Base-by-base conservation (phyloP, 139 green algal species). In the Chlamydomonas schloesseri region DNA sequence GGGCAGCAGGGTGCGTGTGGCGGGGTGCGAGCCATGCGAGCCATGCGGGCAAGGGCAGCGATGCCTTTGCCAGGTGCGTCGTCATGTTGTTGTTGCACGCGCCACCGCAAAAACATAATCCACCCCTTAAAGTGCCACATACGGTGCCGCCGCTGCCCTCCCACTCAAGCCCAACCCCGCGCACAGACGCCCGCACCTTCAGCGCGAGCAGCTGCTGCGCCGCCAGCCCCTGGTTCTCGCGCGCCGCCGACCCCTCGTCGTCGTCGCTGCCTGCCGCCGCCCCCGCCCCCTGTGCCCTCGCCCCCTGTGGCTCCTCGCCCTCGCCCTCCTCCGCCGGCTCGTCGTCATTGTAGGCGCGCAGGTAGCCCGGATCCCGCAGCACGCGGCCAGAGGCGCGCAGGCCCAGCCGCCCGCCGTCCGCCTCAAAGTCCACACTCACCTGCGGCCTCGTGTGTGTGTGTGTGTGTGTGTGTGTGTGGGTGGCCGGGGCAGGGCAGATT, bases 351-450 rank as follows among this genome's bases (percentile, higher is more conserved):
- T 83, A 83, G 23, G 76, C 83, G 23, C 34, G 26, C 31, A 96
- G 77, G 89, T 93, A 97, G 14, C 96, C 95, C 0, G 87, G 84
- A 31, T 92, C 95, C 3, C 70, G 64, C 31, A 95, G 42, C n/a
- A 18, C 24, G 64, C 78, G 95, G 80, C 81, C 89, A 8, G 80
- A 91, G 50, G 88, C 73, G 5, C 91, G 86, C 37, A 98, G 86
- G 14, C 77, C 21, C 50, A 97, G 68, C 33, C 13, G 37, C 47
- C 78, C 87, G 8, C 81, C 89, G 10, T 65, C 65, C 37, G 71
- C 88, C 8, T 33, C 42, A 2, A 97, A 69, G 21, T 96, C 92
- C 33, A 94, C 89, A 11, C 68, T 70, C 47, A 95, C 74, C 78
- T 91, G 76, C 26, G 26, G n/a, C n/a, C n/a, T n/a, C n/a, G n/a